Conservation (phyloP, 176 grass and related monocot genomes). For the Oryza punctata region DNA sequence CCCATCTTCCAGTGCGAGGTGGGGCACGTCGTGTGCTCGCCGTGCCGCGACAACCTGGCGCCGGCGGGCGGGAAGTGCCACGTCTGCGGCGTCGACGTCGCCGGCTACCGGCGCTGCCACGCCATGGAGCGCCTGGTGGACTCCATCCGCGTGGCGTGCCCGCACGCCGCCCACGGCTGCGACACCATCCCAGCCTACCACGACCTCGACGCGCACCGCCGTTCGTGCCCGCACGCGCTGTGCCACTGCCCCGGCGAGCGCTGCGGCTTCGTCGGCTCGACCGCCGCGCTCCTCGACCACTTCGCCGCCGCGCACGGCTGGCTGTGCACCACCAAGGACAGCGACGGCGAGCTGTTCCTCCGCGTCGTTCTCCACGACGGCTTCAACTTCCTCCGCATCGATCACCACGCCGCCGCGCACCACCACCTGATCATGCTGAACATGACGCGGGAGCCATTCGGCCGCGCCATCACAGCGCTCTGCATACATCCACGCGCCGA, state of each 20-base stretch:
- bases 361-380: background rate
- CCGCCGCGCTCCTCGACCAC: background rate
- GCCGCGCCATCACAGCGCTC: background rate
- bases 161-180: background rate
- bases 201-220: background rate
- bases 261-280: background rate
- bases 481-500: background rate
- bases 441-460: background rate
- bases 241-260: background rate
- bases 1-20: constrained; percentile 24
- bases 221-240: background rate
- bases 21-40: constrained; percentile 25
- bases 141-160: background rate
- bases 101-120: background rate
- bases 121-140: constrained; percentile 3
- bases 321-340: background rate
- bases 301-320: background rate
- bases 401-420: no score
- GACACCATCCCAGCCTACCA: background rate
- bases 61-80: background rate
- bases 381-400: no score
- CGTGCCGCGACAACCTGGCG: constrained; percentile 10
- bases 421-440: background rate
- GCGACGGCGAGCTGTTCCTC: accelerated
- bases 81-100: no score